phyloP scores from a whole-genome alignment of 2,329 filamentous ascomycete species.

The Aspergillus pseudotamarii region DNA sequence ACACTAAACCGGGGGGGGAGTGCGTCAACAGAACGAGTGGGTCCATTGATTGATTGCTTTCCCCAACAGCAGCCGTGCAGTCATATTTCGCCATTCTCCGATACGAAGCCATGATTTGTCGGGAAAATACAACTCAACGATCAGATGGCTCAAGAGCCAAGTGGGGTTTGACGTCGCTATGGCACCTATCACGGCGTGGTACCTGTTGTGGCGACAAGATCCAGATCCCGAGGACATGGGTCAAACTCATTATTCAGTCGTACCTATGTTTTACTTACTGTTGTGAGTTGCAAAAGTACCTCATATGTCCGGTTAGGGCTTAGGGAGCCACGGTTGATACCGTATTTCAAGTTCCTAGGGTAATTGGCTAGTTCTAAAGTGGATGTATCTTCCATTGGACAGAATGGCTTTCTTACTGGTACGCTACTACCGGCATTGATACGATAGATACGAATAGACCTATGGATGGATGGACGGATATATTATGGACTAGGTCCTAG shows the following conservation, averaged over 20 bases:
- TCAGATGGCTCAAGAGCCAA: neutral
- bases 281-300: neutral
- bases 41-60: neutral
- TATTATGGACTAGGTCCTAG: no score
- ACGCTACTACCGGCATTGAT: no score
- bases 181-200: neutral
- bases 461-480: no score
- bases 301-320: neutral
- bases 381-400: neutral
- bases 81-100: neutral
- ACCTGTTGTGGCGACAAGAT: constrained; percentile 1
- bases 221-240: neutral
- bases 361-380: neutral
- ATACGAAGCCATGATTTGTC: neutral
- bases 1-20: neutral
- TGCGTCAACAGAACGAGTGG: neutral
- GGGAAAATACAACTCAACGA: neutral
- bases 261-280: neutral
- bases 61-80: neutral
- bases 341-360: neutral
- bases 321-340: no score
- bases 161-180: neutral
- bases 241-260: neutral
- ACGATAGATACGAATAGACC: no score
- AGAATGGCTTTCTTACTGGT: no score